Evolutionary conservation across 192 early-diverging fungal species (phyloP).

Genomic region (Obelidium mucronatum): DNA sequence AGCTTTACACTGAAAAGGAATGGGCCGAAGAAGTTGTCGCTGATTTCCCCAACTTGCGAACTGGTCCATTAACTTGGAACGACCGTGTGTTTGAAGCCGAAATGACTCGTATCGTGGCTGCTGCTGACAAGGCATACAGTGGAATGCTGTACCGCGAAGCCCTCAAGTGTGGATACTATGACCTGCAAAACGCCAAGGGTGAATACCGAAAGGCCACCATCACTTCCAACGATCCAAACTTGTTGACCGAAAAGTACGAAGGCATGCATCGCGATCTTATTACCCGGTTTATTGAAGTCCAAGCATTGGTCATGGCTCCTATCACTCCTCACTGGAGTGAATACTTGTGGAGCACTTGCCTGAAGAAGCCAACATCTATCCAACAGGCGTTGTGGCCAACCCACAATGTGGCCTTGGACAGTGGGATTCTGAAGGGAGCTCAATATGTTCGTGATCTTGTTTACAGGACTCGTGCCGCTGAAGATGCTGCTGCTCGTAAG

Average conservation of each 20-base stretch:
- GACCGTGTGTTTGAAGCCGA: slow-evolving; percentile 94
- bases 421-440: slow-evolving; percentile 72
- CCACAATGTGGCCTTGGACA: slow-evolving; percentile 66
- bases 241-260: slow-evolving; percentile 49
- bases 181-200: slow-evolving; percentile 84
- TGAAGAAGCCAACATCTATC: slow-evolving; percentile 77
- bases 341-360: slow-evolving; percentile 81
- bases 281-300: slow-evolving; percentile 80
- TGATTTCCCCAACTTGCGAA: slow-evolving; percentile 55
- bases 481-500: slow-evolving; percentile 72
- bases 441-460: slow-evolving; percentile 82
- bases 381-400: slow-evolving; percentile 74
- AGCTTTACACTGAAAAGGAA: slow-evolving; percentile 87
- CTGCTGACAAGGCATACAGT: slow-evolving; percentile 76
- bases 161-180: slow-evolving; percentile 89
- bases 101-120: slow-evolving; percentile 76
- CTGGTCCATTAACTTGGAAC: slow-evolving; percentile 72
- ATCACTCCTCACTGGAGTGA: slow-evolving; percentile 96
- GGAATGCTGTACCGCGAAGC: slow-evolving; percentile 91
- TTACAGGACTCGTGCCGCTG: slow-evolving; percentile 80
- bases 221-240: slow-evolving; percentile 24
- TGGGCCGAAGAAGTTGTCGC: slow-evolving; percentile 83
- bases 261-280: slow-evolving; percentile 92
- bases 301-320: slow-evolving; percentile 85
- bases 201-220: slow-evolving; percentile 86